Evolutionary conservation across 2,329 filamentous ascomycete species (phyloP), one percentile per base, ranked within the genome.

Genomic region (Hymenoscyphus scutula): DNA sequence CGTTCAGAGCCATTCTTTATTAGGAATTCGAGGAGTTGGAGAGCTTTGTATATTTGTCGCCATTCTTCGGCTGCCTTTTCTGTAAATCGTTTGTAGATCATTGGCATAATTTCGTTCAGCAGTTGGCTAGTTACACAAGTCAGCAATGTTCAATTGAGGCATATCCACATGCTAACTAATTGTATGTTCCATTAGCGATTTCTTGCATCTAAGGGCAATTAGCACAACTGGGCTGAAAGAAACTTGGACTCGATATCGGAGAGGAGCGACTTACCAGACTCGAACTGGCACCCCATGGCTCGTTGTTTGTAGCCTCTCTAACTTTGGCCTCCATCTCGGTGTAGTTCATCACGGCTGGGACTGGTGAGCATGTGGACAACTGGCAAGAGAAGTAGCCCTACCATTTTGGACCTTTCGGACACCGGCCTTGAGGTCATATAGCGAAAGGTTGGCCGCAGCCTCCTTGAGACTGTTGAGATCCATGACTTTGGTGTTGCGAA

Each of bases 71-170:
- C 94, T 7, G 92, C 85, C 81, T 99, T 99, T 76, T 99, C 95
- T 65, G 95, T 99, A 77, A 99, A 99, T 68, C 95, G 91, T 74
- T 96, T 95, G 81, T 99, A 99, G 74, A 99, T 97, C 92, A 99
- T 95, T 69, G 95, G 95, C 95, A 99, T 99, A 75, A 99, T 98
- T 78, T 99, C 95, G 77, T 98, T 98, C 62, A 99, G 87, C 59
- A 93, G 86, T 86, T 97, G 92, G 76, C 94, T 97, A 74, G 11
- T 10, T 5, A 45, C 8, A 45, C 32, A 25, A n/a, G 64, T 71
- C 65, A 70, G 66, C 41, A 63, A 29, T 37, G 64, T 38, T 17
- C 57, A 58, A 61, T 62, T 53, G 55, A 53, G 11, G 13, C 45
- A n/a, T 56, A 11, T 11, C 38, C 58, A 57, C 37, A 54, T 32